phyloP scores from a whole-genome alignment of 305 asterid genomes.

The Ilex paraguariensis region DNA sequence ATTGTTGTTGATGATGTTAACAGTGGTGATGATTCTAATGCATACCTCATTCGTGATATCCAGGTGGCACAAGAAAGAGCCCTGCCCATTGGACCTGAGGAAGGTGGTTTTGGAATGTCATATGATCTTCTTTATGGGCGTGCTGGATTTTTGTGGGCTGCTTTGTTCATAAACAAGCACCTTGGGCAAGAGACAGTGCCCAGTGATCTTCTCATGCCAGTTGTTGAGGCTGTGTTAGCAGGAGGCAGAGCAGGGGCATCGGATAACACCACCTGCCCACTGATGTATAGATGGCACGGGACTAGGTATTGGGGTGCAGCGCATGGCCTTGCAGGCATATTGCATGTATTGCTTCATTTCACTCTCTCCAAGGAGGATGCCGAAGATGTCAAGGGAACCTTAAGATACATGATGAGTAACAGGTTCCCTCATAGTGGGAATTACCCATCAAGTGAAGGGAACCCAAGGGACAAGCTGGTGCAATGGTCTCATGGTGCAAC shows the following conservation, averaged over 20 bases:
- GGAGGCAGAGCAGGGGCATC: constrained; percentile 77
- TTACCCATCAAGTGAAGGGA: constrained; percentile 77
- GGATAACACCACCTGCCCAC: constrained; percentile 47
- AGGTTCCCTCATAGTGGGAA: constrained; percentile 72
- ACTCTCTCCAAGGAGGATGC: constrained; percentile 33
- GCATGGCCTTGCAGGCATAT: constrained; percentile 76
- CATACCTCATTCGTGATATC: neutral
- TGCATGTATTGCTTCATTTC: constrained; percentile 63
- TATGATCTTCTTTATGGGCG: constrained; percentile 73
- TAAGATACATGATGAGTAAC: constrained; percentile 79
- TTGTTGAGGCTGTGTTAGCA: constrained; percentile 62
- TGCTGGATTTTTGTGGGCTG: constrained; percentile 84
- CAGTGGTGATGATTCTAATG: neutral
- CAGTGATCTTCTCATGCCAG: constrained; percentile 46
- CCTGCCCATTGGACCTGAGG: constrained; percentile 73
- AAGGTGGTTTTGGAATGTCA: constrained; percentile 83
- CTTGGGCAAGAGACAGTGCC: constrained; percentile 48
- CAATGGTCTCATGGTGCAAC: constrained; percentile 88
- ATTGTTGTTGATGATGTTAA: too few relatives aligned
- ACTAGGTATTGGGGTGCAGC: constrained; percentile 92
- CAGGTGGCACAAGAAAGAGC: constrained; percentile 72
- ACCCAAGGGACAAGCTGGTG: constrained; percentile 69
- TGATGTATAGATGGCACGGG: constrained; percentile 88
- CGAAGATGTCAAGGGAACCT: constrained; percentile 57
- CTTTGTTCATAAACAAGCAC: constrained; percentile 54